Base-by-base conservation (phyloP, 768 basidiomycete genomes). In the Baorangia bicolor region DNA sequence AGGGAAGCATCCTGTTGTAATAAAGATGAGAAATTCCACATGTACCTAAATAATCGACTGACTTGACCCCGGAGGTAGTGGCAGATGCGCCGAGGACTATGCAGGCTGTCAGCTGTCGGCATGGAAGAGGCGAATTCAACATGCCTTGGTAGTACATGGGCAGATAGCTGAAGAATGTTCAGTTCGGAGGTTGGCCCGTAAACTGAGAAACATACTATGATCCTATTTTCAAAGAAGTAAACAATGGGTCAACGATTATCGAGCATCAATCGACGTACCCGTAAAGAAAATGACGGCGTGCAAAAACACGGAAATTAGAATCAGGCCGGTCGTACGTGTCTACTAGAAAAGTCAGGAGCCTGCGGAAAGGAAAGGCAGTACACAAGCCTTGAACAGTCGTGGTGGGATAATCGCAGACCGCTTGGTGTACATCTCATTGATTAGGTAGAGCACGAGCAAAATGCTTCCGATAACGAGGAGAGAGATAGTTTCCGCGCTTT, bases 101-200 rank as follows among this genome's bases (percentile, higher is more conserved):
- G 10, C 4, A 13, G 9, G 8, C 12, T 46, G n/a, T 55, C 38
- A 60, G 41, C 20, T 18, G 6, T 48, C 16, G 23, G 4, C 1
- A 33, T 16, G 18, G n/a, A 27, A 11, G 13, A 20, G 25, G n/a
- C 0, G 21, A 23, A 40, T 44, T 30, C 20, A 53, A 23, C 47
- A 33, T 53, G 31, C 68, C 70, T 59, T 77, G 77, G 49, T 72
- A 78, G 56, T 76, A 77, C 49, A 77, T 59, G 5, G 77, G 77
- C 34, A 77, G 49, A 48, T 78, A 77, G 51, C 69, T 71, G 27
- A 27, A 37, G 14, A 49, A 11, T 27, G 6, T 37, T 69, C 28
- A 68, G 35, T 49, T 44, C 13, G 25, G 1, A 27, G 25, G 37
- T 34, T 13, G 41, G 2, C 12, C 6, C 11, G 2, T 4, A 49